phyloP scores from a whole-genome alignment of 306 rosid species.

The Fragaria ananassa region DNA sequence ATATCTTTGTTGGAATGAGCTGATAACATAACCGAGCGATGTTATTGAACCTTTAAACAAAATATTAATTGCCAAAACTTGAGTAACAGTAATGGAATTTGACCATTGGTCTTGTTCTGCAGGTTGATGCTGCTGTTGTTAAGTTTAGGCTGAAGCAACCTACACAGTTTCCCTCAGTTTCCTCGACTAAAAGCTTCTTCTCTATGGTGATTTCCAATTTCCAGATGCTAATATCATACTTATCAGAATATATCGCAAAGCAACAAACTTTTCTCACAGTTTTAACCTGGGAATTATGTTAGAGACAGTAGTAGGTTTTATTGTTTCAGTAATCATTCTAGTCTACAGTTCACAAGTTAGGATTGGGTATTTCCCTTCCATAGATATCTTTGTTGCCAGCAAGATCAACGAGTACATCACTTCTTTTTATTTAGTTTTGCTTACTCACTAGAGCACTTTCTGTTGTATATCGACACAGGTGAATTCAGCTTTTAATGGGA shows the following conservation, averaged over 20 bases:
- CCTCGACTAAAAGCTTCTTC: conserved; percentile 83
- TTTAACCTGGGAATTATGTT: background rate
- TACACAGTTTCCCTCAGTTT: conserved; percentile 57
- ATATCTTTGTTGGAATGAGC: conserved; percentile 8
- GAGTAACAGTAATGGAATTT: background rate
- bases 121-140: conserved; percentile 95
- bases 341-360: background rate
- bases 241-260: background rate
- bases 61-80: background rate
- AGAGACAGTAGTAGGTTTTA: background rate
- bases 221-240: background rate
- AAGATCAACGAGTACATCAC: background rate
- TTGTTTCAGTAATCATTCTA: background rate
- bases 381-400: background rate
- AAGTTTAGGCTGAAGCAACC: conserved; percentile 75
- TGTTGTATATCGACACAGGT: conserved; percentile 40
- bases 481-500: conserved; percentile 85
- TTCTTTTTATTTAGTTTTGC: background rate
- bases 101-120: conserved; percentile 27
- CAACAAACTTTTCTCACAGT: background rate
- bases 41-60: background rate
- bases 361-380: background rate
- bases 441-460: background rate
- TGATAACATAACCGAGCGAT: background rate
- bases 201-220: conserved; percentile 53